Conservation (phyloP, 1,284 basidiomycete genomes). For the Cronartium quercuum region DNA sequence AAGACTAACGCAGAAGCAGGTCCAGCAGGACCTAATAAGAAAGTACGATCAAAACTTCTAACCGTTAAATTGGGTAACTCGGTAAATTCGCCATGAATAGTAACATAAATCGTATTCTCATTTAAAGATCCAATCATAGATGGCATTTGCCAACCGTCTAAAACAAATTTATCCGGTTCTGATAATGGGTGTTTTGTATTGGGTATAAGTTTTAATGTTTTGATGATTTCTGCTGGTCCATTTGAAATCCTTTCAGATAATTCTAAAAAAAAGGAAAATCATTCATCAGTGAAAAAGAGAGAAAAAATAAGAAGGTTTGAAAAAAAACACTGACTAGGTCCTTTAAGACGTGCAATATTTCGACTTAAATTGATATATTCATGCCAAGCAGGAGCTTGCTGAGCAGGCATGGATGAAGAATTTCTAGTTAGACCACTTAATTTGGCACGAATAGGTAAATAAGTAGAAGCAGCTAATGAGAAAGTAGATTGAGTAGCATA, state of each 20-base stretch:
- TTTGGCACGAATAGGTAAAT: constrained; percentile 2
- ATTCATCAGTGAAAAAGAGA: no score
- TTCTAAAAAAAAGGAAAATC: no score
- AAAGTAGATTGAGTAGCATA: constrained; percentile 28
- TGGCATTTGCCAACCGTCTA: constrained; percentile 67
- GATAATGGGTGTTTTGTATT: constrained; percentile 68
- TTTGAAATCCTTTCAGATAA: constrained; percentile 17
- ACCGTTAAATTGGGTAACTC: constrained; percentile 72
- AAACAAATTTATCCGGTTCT: constrained; percentile 62
- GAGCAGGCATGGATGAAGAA: constrained; percentile 22
- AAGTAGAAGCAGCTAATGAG: constrained; percentile 12
- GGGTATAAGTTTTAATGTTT: constrained; percentile 55
- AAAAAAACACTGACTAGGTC: constrained; percentile 8
- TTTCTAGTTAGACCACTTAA: constrained; percentile 12
- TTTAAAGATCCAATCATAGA: constrained; percentile 39
- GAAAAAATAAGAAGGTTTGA: not conserved
- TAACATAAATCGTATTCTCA: constrained; percentile 62
- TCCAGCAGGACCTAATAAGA: constrained; percentile 73
- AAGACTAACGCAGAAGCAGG: constrained; percentile 67
- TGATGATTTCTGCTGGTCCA: constrained; percentile 26
- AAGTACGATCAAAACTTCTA: constrained; percentile 87
- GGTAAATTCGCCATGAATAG: constrained; percentile 82
- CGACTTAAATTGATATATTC: constrained; percentile 30
- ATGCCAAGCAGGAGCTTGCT: constrained; percentile 25
- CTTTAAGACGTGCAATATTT: constrained; percentile 20